Percentiles rank a stretch among this genome's conserved stretches.
phyloP scores from a whole-genome alignment of 805 yeast genomes.

The Dipodascus geniculatus region DNA sequence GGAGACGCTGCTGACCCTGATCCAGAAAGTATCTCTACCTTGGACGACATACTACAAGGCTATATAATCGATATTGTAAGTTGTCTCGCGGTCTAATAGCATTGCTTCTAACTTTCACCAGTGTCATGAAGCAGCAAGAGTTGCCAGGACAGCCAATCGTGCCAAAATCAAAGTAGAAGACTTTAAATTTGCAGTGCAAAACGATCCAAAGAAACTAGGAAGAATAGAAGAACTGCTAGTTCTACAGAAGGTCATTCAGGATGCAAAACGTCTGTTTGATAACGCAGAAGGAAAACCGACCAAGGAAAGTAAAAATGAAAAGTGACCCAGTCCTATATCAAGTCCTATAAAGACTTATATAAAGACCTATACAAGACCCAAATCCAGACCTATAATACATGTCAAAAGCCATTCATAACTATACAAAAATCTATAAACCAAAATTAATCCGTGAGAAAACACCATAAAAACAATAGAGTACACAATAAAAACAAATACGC shows the following conservation, averaged over 20 bases:
- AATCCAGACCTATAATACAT: not conserved
- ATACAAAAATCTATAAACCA: not conserved
- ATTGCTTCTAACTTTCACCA: slow-evolving; percentile 1
- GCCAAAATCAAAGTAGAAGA: slow-evolving; percentile 62
- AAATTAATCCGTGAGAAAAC: not conserved
- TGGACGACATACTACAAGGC: slow-evolving; percentile 57
- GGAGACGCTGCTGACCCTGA: slow-evolving; percentile 64
- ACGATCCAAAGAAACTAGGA: slow-evolving; percentile 56
- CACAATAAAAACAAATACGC: not conserved
- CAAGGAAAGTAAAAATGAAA: slow-evolving; percentile 19
- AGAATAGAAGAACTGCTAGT: slow-evolving; percentile 54
- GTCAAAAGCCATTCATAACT: not conserved
- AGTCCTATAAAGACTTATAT: not conserved
- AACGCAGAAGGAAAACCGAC: slow-evolving; percentile 40
- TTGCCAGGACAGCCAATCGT: slow-evolving; percentile 40
- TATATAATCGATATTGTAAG: slow-evolving; percentile 44
- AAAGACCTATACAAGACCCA: too few species aligned
- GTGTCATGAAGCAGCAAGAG: slow-evolving; percentile 42
- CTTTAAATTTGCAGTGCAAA: slow-evolving; percentile 55
- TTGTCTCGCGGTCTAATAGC: slow-evolving; percentile 3
- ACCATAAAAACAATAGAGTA: not conserved
- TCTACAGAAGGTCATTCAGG: slow-evolving; percentile 48
- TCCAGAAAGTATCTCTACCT: slow-evolving; percentile 48
- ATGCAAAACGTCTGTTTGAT: slow-evolving; percentile 58
- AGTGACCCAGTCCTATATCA: not conserved